Conservation (phyloP, 163 green algal species). For the Chloromonas sp. region DNA sequence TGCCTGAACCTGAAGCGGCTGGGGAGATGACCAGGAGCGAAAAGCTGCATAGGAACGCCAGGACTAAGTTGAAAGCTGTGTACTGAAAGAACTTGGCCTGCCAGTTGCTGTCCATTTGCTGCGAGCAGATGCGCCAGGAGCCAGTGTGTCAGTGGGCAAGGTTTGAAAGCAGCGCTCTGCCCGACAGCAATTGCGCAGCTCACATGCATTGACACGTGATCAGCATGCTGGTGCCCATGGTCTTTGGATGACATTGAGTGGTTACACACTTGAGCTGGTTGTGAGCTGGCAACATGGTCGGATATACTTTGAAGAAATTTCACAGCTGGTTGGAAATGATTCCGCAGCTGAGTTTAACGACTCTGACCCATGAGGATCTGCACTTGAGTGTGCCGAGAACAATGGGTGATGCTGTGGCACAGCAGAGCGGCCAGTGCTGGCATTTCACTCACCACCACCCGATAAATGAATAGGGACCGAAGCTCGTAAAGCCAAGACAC, state of each 20-base stretch:
- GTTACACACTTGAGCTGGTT: too few species aligned
- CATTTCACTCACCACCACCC: conserved; percentile 21
- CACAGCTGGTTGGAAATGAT: too few species aligned
- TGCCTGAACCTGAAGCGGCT: conserved; percentile 49
- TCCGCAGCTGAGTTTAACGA: too few species aligned
- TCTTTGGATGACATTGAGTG: neutral
- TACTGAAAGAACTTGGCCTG: conserved; percentile 41
- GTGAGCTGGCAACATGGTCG: too few species aligned
- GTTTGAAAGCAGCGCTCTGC: neutral
- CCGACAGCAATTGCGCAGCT: neutral
- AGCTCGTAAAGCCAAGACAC: conserved; percentile 33
- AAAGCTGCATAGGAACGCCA: conserved; percentile 37
- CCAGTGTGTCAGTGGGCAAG: neutral
- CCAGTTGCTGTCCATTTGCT: conserved; percentile 22
- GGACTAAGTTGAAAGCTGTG: conserved; percentile 37
- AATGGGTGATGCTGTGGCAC: too few species aligned
- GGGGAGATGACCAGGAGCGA: conserved; percentile 49
- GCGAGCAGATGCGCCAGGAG: neutral
- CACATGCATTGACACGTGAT: conserved; percentile 46
- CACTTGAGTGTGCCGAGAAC: too few species aligned
- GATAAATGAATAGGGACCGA: conserved; percentile 27
- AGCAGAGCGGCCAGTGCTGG: too few species aligned
- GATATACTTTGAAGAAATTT: too few species aligned
- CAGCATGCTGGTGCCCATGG: conserved; percentile 36
- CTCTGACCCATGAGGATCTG: too few species aligned